Evolutionary conservation across 305 asterid species (phyloP), one percentile per base, ranked within the genome.

Genomic region (Fraxinus baroniana): DNA sequence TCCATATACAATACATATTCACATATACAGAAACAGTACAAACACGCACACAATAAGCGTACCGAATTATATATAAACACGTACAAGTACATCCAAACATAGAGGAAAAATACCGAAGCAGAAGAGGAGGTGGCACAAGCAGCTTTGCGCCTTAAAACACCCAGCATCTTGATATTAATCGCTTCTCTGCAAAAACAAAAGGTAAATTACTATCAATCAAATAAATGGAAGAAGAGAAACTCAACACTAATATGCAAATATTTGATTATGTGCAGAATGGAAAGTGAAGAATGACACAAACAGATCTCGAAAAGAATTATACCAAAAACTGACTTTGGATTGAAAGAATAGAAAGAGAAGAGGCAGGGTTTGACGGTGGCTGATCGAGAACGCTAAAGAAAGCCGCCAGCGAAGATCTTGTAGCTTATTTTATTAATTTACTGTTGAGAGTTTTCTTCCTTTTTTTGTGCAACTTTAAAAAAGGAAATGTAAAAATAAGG

Each of bases 351-450:
- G 73, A 24, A 28, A 66, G 75, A 70, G 39, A 28, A 26, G 15
- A 68, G 36, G 74, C 74, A 68, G 75, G 41, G 37, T 30, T 70
- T 28, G 75, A 70, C 10, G 20, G 75, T 26, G 10, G 22, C 75
- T 28, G 75, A 30, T 70, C 20, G 75, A 70, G 39, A 70, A 68
- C 37, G 39, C 7, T 6, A 13, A 17, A 49, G 37, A 28, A 7
- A 30, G 75, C 75, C 75, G 75, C 75, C 75, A 64, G 36, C 75
- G 75, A 70, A 30, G 75, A 70, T 28, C 39, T 70, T 28, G 22
- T 15, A 64, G 75, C 20, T 70, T 70, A 10, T 70, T 10, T 66
- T 68, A 12, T 70, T 70, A 7, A 66, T 66, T 60, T 57, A 37
- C 39, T 35, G 39, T 33, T 33, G 5, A 32, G 4, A 57, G 18